Conservation (phyloP, 2,329 filamentous ascomycete genomes). For the Penicillium hesseltinei region DNA sequence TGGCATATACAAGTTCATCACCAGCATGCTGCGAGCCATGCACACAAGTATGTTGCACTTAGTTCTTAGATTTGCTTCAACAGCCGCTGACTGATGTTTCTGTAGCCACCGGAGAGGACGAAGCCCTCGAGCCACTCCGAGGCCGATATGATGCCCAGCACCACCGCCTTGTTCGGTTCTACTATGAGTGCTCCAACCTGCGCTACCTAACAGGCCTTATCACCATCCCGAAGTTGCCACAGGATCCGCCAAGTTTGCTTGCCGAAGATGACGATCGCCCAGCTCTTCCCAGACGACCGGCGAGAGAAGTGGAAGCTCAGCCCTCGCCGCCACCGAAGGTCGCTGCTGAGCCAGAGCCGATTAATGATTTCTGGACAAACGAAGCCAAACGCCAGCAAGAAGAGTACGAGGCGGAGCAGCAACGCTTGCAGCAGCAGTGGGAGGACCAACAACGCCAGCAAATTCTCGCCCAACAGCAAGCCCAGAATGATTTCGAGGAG, state of each 20-base stretch:
- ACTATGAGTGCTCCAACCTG: slow-evolving; percentile 98
- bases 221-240: slow-evolving; percentile 90
- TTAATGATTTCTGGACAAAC: slow-evolving; percentile 96
- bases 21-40: slow-evolving; percentile 98
- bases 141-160: slow-evolving; percentile 92
- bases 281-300: slow-evolving; percentile 73
- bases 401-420: slow-evolving; percentile 93
- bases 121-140: slow-evolving; percentile 83
- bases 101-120: slow-evolving; percentile 83
- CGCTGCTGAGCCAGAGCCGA: slow-evolving; percentile 81
- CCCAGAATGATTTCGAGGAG: slow-evolving; percentile 93
- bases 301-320: slow-evolving; percentile 65
- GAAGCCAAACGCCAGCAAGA: slow-evolving; percentile 88
- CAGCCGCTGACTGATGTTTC: slow-evolving; percentile 9
- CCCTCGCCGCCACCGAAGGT: slow-evolving; percentile 67
- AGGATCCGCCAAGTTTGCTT: slow-evolving; percentile 87
- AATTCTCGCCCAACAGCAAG: slow-evolving; percentile 76
- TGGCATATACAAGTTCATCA: slow-evolving; percentile 99
- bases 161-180: slow-evolving; percentile 94
- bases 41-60: slow-evolving; percentile 74
- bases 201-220: slow-evolving; percentile 95
- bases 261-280: slow-evolving; percentile 82
- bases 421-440: slow-evolving; percentile 81
- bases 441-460: slow-evolving; percentile 77
- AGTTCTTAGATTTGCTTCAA: neutral